phyloP scores from a whole-genome alignment of 345 rosid genomes.

The Dipteronia dyeriana region DNA sequence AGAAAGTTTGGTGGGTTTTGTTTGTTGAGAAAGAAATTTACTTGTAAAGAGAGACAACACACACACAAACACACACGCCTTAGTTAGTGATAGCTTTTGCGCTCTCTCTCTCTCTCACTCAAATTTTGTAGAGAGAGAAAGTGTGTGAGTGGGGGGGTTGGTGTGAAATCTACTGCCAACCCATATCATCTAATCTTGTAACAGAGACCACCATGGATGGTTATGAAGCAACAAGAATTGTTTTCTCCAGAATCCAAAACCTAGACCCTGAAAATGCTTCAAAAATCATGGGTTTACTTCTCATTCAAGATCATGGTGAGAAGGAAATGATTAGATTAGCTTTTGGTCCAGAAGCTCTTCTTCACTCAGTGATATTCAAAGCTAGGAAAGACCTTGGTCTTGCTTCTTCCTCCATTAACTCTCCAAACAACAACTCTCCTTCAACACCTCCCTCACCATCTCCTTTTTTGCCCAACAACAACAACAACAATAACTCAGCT shows the following conservation, averaged over 20 bases:
- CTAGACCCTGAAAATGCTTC: conserved; percentile 89
- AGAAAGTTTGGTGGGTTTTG: conserved; percentile 45
- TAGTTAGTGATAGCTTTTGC: not conserved
- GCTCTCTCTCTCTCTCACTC: conserved; percentile 24
- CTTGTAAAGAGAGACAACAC: conserved; percentile 27
- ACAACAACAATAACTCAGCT: not conserved
- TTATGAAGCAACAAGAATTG: conserved; percentile 87
- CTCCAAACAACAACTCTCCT: conserved; percentile 41
- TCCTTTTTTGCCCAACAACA: conserved; percentile 39
- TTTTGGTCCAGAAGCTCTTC: conserved; percentile 79
- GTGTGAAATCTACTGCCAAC: conserved; percentile 38
- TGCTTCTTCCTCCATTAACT: conserved; percentile 10
- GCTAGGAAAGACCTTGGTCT: conserved; percentile 75
- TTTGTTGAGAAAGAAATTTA: conserved; percentile 54
- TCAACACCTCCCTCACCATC: conserved; percentile 50
- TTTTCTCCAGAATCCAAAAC: conserved; percentile 78
- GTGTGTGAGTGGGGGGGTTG: conserved; percentile 20
- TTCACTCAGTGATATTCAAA: conserved; percentile 67
- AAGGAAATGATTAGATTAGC: conserved; percentile 94
- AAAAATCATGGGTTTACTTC: conserved; percentile 89
- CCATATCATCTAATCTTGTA: conserved; percentile 1
- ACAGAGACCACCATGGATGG: conserved; percentile 56
- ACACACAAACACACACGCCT: not conserved
- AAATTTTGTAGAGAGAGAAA: conserved; percentile 7
- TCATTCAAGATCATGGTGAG: conserved; percentile 91